Evolutionary conservation across 805 yeast genomes (phyloP).

Genomic region (Candida argentea): DNA sequence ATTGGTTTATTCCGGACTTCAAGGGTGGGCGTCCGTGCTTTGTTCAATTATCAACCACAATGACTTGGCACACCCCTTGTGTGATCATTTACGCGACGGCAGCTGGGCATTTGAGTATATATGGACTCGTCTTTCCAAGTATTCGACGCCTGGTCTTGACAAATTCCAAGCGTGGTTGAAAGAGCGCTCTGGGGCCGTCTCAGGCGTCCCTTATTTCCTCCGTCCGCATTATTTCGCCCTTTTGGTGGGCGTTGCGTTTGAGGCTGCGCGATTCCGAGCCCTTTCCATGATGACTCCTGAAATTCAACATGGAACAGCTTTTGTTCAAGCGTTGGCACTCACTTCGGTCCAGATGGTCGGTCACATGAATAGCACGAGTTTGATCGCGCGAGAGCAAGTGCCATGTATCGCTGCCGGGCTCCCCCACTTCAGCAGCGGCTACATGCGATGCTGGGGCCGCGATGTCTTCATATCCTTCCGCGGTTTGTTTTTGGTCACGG

Average conservation of each 20-base stretch:
- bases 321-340: slow-evolving; percentile 70
- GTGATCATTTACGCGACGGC: slow-evolving; percentile 74
- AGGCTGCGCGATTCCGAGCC: slow-evolving; percentile 65
- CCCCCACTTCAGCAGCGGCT: slow-evolving; percentile 85
- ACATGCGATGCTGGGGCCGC: slow-evolving; percentile 98
- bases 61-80: slow-evolving; percentile 75
- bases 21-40: slow-evolving; percentile 80
- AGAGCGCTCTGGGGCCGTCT: slow-evolving; percentile 52
- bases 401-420: slow-evolving; percentile 92
- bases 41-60: slow-evolving; percentile 53
- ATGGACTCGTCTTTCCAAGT: slow-evolving; percentile 50
- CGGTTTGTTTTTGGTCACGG: slow-evolving; percentile 72
- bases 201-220: slow-evolving; percentile 64
- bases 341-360: slow-evolving; percentile 87
- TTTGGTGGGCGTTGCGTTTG: slow-evolving; percentile 74
- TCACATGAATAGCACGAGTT: slow-evolving; percentile 58
- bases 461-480: slow-evolving; percentile 85
- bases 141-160: slow-evolving; percentile 37
- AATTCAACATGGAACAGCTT: slow-evolving; percentile 53
- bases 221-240: slow-evolving; percentile 83
- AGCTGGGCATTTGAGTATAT: slow-evolving; percentile 83
- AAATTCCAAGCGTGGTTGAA: slow-evolving; percentile 63
- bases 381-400: slow-evolving; percentile 50
- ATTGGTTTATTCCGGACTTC: slow-evolving; percentile 80
- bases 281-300: slow-evolving; percentile 39